These are phyloP conservation scores for Begonia peltatifolia DNA, from an alignment of 306 rosid species.

Conservation along the genomic window DNA sequence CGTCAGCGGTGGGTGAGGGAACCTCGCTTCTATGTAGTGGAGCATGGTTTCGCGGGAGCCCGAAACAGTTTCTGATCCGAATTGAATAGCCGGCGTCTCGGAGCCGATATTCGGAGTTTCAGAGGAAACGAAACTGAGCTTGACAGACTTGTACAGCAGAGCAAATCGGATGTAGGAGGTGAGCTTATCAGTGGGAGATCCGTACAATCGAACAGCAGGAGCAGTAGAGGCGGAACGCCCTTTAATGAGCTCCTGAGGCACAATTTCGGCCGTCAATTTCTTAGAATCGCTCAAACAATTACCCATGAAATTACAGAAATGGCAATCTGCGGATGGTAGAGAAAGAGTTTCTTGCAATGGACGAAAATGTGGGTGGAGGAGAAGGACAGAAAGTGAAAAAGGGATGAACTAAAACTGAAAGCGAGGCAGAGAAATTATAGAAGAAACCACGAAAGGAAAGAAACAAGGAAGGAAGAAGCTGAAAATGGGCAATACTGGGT, in stretches of 20 bases:
- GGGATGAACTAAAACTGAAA: slow-evolving; percentile 1
- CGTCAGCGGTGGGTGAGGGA: slow-evolving; percentile 36
- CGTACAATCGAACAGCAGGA: slow-evolving; percentile 45
- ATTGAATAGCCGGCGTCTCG: slow-evolving; percentile 30
- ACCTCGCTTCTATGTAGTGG: slow-evolving; percentile 39
- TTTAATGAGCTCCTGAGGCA: slow-evolving; percentile 42
- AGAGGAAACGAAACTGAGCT: slow-evolving; percentile 27
- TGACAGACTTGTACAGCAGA: slow-evolving; percentile 44
- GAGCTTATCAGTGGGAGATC: slow-evolving; percentile 35
- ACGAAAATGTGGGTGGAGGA: neutral
- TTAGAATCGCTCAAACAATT: slow-evolving; percentile 36
- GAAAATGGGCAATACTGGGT: neutral
- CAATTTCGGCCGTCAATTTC: slow-evolving; percentile 64
- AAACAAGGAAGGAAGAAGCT: neutral
- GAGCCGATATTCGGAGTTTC: slow-evolving; percentile 14
- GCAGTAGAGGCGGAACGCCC: slow-evolving; percentile 3
- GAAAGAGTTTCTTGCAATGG: neutral
- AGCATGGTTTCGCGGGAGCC: slow-evolving; percentile 52
- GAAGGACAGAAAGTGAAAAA: neutral
- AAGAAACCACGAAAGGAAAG: neutral
- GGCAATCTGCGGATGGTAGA: neutral
- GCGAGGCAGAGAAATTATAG: neutral
- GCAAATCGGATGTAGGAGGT: slow-evolving; percentile 63
- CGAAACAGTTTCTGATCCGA: slow-evolving; percentile 53
- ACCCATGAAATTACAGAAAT: slow-evolving; percentile 33